Evolutionary conservation across 2,329 filamentous ascomycete species (phyloP).

Genomic region (Claviceps capensis): DNA sequence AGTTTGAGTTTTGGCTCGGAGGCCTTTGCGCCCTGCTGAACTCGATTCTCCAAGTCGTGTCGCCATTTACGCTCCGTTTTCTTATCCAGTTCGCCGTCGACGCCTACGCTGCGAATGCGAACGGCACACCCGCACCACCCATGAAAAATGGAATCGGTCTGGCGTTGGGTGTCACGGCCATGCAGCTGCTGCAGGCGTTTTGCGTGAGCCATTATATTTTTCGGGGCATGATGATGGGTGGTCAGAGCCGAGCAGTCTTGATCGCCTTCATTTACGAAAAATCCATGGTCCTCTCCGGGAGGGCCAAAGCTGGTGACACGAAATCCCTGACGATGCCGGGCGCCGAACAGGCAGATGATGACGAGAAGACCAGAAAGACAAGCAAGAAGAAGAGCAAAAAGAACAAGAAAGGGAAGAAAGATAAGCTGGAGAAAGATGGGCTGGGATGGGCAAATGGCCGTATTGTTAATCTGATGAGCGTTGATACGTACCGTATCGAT

Average conservation of each 20-base stretch:
- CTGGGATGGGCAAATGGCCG: conserved; percentile 85
- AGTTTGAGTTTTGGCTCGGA: conserved; percentile 71
- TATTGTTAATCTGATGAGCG: conserved; percentile 87
- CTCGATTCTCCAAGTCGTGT: conserved; percentile 65
- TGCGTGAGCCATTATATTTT: conserved; percentile 87
- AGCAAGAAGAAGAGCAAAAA: conserved; percentile 16
- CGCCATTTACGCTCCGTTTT: conserved; percentile 74
- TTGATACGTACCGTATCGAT: conserved; percentile 87
- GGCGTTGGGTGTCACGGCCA: conserved; percentile 67
- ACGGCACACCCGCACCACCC: conserved; percentile 41
- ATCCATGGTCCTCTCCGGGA: conserved; percentile 73
- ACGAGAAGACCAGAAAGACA: conserved; percentile 28
- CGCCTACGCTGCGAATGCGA: conserved; percentile 53
- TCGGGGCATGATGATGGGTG: conserved; percentile 81
- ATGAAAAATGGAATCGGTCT: conserved; percentile 69
- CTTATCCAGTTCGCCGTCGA: conserved; percentile 74
- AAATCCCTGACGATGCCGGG: conserved; percentile 19
- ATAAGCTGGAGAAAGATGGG: conserved; percentile 40
- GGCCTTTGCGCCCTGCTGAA: conserved; percentile 63
- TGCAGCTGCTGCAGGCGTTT: conserved; percentile 75
- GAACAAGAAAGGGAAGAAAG: conserved; percentile 23
- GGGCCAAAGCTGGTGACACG: conserved; percentile 70
- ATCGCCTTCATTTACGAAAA: conserved; percentile 88
- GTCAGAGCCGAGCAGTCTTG: conserved; percentile 65
- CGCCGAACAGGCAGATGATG: conserved; percentile 32